phyloP scores from a whole-genome alignment of 1,284 basidiomycete species.

The Marasmius tenuissimus region DNA sequence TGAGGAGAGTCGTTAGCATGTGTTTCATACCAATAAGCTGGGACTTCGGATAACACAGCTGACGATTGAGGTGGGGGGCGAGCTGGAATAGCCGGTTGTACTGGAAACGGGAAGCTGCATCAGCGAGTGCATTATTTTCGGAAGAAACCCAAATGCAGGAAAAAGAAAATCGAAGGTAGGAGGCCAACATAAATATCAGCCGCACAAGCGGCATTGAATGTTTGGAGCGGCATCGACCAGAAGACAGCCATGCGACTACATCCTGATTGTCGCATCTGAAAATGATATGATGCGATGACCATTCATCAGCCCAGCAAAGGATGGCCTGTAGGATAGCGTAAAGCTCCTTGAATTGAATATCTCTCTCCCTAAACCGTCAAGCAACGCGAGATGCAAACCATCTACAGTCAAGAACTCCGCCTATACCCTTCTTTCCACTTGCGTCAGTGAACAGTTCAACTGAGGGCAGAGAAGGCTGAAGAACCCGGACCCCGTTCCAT shows the following conservation, averaged over 20 bases:
- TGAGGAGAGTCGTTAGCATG: constrained; percentile 19
- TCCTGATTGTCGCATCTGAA: constrained; percentile 33
- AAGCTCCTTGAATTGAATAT: constrained; percentile 28
- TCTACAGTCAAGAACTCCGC: constrained; percentile 16
- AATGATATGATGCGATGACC: constrained; percentile 19
- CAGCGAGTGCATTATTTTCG: constrained; percentile 17
- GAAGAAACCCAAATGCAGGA: constrained; percentile 23
- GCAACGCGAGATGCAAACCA: constrained; percentile 25
- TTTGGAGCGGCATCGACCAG: constrained; percentile 16
- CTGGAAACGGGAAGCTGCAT: constrained; percentile 29
- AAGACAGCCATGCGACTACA: constrained; percentile 18
- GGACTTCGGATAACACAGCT: constrained; percentile 23
- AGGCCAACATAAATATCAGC: constrained; percentile 18
- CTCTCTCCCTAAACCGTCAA: constrained; percentile 14
- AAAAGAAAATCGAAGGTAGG: constrained; percentile 23
- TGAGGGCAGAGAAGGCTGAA: constrained; percentile 15
- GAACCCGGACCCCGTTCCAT: constrained; percentile 32
- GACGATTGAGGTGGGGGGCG: constrained; percentile 19
- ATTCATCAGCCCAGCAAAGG: constrained; percentile 24
- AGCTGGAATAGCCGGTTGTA: constrained; percentile 28
- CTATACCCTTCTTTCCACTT: constrained; percentile 27
- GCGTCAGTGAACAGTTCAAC: constrained; percentile 27
- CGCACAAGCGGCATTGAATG: constrained; percentile 16
- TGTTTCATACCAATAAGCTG: constrained; percentile 25
- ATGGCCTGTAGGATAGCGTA: constrained; percentile 27